Conservation (phyloP, 2,329 filamentous ascomycete genomes). For the Atkinsonella hypoxylon region DNA sequence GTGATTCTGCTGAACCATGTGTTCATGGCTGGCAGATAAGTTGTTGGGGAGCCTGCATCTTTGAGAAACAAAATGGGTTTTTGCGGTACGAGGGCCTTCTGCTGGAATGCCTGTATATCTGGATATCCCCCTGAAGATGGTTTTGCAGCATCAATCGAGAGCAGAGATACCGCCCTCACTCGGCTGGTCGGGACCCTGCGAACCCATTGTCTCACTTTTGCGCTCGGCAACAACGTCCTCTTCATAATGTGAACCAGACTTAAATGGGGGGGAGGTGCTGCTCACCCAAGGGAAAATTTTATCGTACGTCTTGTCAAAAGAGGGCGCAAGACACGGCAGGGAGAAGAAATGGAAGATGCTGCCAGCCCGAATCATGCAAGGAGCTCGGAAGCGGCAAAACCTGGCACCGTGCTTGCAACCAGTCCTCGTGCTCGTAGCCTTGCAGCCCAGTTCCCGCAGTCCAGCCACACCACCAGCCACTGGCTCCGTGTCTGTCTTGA, state of each 20-base stretch:
- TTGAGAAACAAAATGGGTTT: constrained; percentile 38
- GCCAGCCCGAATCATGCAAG: not conserved
- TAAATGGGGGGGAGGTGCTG: too few species aligned
- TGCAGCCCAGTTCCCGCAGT: not conserved
- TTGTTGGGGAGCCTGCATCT: constrained; percentile 23
- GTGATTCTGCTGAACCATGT: constrained; percentile 43
- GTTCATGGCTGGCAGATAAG: constrained; percentile 35
- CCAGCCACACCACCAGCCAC: not conserved
- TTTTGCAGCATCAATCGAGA: constrained; percentile 3
- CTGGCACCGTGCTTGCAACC: not conserved
- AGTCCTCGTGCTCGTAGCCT: not conserved
- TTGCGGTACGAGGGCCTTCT: constrained; percentile 38
- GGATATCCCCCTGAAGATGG: constrained; percentile 9
- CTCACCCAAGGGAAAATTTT: not conserved
- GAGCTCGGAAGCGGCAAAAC: constrained; percentile 6
- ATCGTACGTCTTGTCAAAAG: not conserved
- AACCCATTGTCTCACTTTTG: not conserved
- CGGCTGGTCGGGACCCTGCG: constrained; percentile 1
- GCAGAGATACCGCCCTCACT: not conserved
- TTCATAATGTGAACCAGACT: constrained; percentile 4
- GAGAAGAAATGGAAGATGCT: too few species aligned
- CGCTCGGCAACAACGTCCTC: not conserved
- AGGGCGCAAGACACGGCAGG: too few species aligned
- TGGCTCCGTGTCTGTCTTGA: too few species aligned
- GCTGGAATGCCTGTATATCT: constrained; percentile 35